Conservation (phyloP, 345 rosid genomes). For the Turritis glabra region DNA sequence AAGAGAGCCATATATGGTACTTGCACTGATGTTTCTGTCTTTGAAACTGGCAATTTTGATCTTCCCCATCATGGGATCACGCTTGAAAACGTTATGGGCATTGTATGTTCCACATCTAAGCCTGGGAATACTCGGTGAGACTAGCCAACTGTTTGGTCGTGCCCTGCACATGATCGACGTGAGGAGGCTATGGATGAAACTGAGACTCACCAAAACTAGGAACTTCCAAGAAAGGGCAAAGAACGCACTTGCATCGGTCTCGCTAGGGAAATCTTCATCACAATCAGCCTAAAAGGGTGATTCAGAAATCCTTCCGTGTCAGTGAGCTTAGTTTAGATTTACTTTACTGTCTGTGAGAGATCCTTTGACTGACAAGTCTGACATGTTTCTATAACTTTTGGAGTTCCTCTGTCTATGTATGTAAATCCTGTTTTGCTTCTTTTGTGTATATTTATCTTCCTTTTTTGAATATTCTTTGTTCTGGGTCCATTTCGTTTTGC, state of each 20-base stretch:
- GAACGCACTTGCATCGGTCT: conserved; percentile 83
- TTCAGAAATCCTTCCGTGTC: not conserved
- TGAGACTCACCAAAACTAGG: conserved; percentile 71
- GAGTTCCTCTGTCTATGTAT: conserved; percentile 47
- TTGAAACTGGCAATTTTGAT: conserved; percentile 51
- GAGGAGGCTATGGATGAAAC: conserved; percentile 80
- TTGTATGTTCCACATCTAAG: conserved; percentile 61
- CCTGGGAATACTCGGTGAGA: conserved; percentile 85
- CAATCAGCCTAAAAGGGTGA: conserved; percentile 36
- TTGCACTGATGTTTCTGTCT: conserved; percentile 54
- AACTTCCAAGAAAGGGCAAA: conserved; percentile 77
- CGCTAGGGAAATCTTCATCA: conserved; percentile 74
- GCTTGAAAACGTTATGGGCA: conserved; percentile 60
- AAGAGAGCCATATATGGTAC: conserved; percentile 63
- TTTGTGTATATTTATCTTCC: conserved; percentile 21
- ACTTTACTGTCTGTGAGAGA: conserved; percentile 18
- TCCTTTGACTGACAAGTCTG: not conserved
- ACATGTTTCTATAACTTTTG: conserved; percentile 14
- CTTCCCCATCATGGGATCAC: conserved; percentile 50
- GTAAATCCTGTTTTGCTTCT: conserved; percentile 43
- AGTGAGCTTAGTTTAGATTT: conserved; percentile 26
- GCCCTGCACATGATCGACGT: conserved; percentile 71
- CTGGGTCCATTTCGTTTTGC: not conserved
- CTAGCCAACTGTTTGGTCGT: conserved; percentile 68
- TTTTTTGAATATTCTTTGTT: conserved; percentile 10